Evolutionary conservation across 2,329 filamentous ascomycete genomes (phyloP), one percentile per base, ranked within the genome.

Genomic region (Orbilia brochopaga): DNA sequence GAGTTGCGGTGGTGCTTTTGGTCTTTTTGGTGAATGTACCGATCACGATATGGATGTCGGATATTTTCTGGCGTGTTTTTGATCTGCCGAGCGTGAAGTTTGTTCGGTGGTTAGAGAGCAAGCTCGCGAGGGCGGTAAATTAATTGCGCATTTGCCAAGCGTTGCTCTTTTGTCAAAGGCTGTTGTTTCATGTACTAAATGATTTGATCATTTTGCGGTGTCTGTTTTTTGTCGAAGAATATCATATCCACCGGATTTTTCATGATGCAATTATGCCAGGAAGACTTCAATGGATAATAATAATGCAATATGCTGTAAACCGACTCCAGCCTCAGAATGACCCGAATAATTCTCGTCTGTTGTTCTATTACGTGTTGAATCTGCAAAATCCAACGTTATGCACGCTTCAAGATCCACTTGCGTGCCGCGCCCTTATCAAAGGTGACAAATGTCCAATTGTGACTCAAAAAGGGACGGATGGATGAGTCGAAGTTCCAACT

Each of bases 41-140:
- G 1, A 32, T 54, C 2, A 69, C 58, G 5, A 79, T 87, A 4
- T 87, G 85, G 82, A 80, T 81, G 3, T 83, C 83, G 1, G 86
- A 88, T 77, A 64, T 88, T 2, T 87, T 87, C 75, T 87, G 85
- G 84, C 81, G 85, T 27, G 78, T 78, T 0, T 80, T 88, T 4
- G 86, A 88, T 77, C 78, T 79, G 2, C 82, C 82, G 0, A 80
- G 82, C 76, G 79, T 85, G 6, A 81, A 80, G 55, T 81, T 85
- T 74, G 81, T 83, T 1, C 79, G 81, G 48, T 83, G 82, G 80
- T 69, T 85, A 24, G 84, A 84, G 76, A 74, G 50, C 11, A 65
- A 62, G n/a, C 75, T 69, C n/a, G 44, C 57, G 21, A 58, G 53
- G 19, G 15, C 50, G n/a, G 32, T 55, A 40, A 54, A 48, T 57